Base-by-base conservation (phyloP, 164 flowering plant species). In the Warburgia ugandensis region DNA sequence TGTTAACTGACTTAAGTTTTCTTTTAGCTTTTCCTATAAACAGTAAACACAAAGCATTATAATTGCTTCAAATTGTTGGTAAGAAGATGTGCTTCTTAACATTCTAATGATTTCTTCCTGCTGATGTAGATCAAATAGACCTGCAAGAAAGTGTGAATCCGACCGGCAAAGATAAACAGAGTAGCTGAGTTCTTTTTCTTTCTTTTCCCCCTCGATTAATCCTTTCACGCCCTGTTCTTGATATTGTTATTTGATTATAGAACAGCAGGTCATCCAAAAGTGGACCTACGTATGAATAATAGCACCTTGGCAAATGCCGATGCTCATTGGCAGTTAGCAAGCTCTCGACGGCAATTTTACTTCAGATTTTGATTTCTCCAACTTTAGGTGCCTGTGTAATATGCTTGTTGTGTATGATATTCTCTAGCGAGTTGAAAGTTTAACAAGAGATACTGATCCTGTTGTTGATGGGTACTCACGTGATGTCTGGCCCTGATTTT, bases 71-170 rank as follows among this genome's bases (percentile, higher is more conserved):
- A 33, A 49, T 19, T 30, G 8, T 17, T 31, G 13, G 6, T 17
- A n/a, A 33, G 26, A 17, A 29, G 52, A 37, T 37, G 5, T 4
- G 17, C 1, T 14, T 40, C 6, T 11, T 45, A 12, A 37, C 6
- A 33, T n/a, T 17, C 20, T 28, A 25, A 23, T 52, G 14, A 14
- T 21, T 42, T 48, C 52, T 42, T 52, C 47, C 26, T 36, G 47
- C 30, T 29, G 46, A 30, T 72, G 60, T 61, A 84, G 92, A 78
- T 29, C 71, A 48, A 41, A 61, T 77, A 6, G 79, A 77, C 45
- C 35, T 74, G 50, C 73, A 81, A 57, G 83, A 70, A 35, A 52
- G 72, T 33, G 58, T 17, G 16, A 64, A 54, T 40, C 27, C 69
- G 21, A 75, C 71, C 23, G 68, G 54, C 13, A 78, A 73, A 13